phyloP scores from a whole-genome alignment of 495 filamentous ascomycete genomes.

The Neurospora sp. region DNA sequence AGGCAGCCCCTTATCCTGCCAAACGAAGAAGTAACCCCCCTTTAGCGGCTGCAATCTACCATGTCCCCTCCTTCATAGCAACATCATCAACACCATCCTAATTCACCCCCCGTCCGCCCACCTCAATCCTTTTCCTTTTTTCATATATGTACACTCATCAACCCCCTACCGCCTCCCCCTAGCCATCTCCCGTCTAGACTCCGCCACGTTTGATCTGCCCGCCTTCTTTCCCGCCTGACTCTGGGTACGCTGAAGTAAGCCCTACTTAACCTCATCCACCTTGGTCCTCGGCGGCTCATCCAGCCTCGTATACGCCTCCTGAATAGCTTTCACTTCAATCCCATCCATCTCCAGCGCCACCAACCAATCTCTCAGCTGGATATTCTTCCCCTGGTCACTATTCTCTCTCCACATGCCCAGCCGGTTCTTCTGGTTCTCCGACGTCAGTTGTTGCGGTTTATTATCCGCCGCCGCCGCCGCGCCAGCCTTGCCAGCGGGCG shows the following conservation, averaged over 20 bases:
- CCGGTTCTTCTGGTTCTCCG: slow-evolving; percentile 29
- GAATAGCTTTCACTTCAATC: slow-evolving; percentile 41
- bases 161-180: background rate
- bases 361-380: slow-evolving; percentile 64
- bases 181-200: background rate
- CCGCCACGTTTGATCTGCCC: background rate
- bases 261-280: background rate
- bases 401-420: slow-evolving; percentile 56
- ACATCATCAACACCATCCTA: no score
- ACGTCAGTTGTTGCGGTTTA: slow-evolving; percentile 10
- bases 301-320: slow-evolving; percentile 42
- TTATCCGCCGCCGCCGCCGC: slow-evolving; percentile 14
- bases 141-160: background rate
- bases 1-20: no score
- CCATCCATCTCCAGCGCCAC: slow-evolving; percentile 53
- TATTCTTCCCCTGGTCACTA: slow-evolving; percentile 46
- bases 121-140: background rate
- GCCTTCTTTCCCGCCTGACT: background rate
- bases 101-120: background rate
- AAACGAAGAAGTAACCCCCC: background rate
- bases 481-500: slow-evolving; percentile 9
- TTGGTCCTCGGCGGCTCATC: slow-evolving; percentile 25
- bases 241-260: background rate
- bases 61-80: background rate
- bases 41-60: background rate